phyloP scores from a whole-genome alignment of 768 basidiomycete genomes.

The Trametes gibbosa region DNA sequence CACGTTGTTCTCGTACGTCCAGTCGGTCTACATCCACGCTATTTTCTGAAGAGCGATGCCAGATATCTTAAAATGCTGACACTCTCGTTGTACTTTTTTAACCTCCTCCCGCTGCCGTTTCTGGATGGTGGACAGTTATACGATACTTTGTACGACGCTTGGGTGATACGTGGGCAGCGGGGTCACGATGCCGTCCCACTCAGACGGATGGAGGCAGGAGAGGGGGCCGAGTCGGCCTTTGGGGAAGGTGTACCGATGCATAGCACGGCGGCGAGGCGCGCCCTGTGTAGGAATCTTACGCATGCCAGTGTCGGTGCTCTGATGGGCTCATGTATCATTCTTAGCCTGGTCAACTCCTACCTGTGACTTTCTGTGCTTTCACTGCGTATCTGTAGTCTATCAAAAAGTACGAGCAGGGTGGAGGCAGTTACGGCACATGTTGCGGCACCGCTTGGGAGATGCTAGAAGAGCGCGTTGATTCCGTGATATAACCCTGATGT shows the following conservation, averaged over 20 bases:
- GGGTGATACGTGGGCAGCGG: neutral
- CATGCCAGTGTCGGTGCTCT: neutral
- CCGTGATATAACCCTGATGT: conserved; percentile 10
- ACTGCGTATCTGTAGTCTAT: too few relatives aligned
- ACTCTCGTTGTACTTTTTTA: conserved; percentile 81
- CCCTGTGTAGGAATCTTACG: neutral
- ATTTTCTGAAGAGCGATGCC: neutral
- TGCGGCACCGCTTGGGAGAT: neutral
- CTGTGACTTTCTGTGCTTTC: neutral
- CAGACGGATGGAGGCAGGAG: neutral
- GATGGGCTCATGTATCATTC: neutral
- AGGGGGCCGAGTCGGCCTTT: too few relatives aligned
- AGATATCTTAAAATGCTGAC: conserved; percentile 66
- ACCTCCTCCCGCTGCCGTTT: conserved; percentile 68
- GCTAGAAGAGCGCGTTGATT: neutral
- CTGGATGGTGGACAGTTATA: conserved; percentile 73
- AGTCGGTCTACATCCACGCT: neutral
- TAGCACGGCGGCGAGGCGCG: neutral
- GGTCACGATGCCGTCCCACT: neutral
- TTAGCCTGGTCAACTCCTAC: conserved; percentile 2
- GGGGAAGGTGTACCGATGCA: too few relatives aligned
- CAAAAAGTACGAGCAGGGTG: neutral
- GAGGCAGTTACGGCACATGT: neutral
- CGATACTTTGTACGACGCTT: conserved; percentile 25
- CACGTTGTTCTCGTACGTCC: conserved; percentile 57